phyloP scores from a whole-genome alignment of 441 rosid genomes.

The Theobroma grandiflorum region DNA sequence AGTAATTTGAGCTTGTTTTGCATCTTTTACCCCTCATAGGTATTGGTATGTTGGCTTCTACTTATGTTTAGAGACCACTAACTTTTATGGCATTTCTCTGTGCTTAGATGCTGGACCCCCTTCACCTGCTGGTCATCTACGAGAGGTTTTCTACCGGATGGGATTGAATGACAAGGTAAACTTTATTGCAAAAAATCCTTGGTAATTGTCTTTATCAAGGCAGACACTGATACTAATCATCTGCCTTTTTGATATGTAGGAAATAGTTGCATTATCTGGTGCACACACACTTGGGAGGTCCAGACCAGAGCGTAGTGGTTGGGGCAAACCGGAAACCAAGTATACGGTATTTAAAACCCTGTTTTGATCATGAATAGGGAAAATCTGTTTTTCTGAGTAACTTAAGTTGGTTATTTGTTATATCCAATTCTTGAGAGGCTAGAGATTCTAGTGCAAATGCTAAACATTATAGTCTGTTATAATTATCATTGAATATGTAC shows the following conservation, averaged over 20 bases:
- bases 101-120: conserved; percentile 87
- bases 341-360: conserved; percentile 68
- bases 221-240: not conserved
- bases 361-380: not conserved
- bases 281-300: conserved; percentile 96
- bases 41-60: not conserved
- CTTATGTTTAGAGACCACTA: conserved; percentile 12
- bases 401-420: not conserved
- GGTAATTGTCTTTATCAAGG: not conserved
- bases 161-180: conserved; percentile 86
- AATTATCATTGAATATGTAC: not conserved
- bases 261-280: conserved; percentile 94
- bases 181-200: conserved; percentile 12
- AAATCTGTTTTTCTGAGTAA: not conserved
- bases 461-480: not conserved
- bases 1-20: not conserved
- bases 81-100: conserved; percentile 14
- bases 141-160: conserved; percentile 93
- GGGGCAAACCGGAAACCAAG: conserved; percentile 96
- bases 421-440: not conserved
- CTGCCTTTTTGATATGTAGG: conserved; percentile 52
- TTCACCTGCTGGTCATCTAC: conserved; percentile 82
- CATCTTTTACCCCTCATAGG: not conserved
- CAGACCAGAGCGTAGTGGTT: conserved; percentile 94
- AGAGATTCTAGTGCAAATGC: not conserved